Percentiles rank a stretch among this genome's conserved stretches.
phyloP scores from a whole-genome alignment of 179 eudicot species.

The Spinacia oleracea region DNA sequence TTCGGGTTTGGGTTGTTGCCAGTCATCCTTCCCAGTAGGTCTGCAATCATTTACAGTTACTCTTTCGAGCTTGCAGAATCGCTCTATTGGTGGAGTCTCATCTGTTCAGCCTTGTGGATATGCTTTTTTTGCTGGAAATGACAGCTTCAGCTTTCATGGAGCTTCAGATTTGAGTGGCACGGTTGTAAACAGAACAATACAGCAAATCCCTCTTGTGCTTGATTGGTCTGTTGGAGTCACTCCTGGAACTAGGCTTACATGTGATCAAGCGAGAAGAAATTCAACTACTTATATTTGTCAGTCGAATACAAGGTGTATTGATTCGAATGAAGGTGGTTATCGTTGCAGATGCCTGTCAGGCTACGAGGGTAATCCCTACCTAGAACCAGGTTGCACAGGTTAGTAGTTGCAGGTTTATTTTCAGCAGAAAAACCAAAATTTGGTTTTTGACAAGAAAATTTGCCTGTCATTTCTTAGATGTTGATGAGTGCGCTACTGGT shows the following conservation, averaged over 20 bases:
- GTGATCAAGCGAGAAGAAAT: conserved; percentile 33
- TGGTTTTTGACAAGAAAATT: not conserved
- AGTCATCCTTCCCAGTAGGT: conserved; percentile 46
- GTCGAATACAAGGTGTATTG: conserved; percentile 31
- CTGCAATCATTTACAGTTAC: conserved; percentile 20
- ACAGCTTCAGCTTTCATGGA: conserved; percentile 31
- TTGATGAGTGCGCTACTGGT: conserved; percentile 43
- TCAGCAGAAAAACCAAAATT: not conserved
- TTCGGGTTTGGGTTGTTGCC: conserved; percentile 63
- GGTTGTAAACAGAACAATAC: conserved; percentile 7
- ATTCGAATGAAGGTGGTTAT: conserved; percentile 38
- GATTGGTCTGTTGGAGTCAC: conserved; percentile 44
- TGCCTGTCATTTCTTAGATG: conserved; percentile 30
- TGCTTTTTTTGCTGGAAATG: conserved; percentile 40
- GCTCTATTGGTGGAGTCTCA: conserved; percentile 21
- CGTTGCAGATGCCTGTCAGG: conserved; percentile 44
- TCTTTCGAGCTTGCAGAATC: conserved; percentile 28
- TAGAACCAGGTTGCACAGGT: conserved; percentile 47
- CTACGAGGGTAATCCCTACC: conserved; percentile 51
- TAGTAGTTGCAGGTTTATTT: not conserved
- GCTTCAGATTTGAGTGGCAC: conserved; percentile 18
- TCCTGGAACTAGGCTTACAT: conserved; percentile 19
- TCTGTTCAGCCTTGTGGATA: conserved; percentile 34
- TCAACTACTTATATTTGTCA: conserved; percentile 32
- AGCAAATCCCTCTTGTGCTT: conserved; percentile 40